Evolutionary conservation across 2,329 filamentous ascomycete species (phyloP), one percentile per base, ranked within the genome.

Genomic region (Monilinia polystroma): DNA sequence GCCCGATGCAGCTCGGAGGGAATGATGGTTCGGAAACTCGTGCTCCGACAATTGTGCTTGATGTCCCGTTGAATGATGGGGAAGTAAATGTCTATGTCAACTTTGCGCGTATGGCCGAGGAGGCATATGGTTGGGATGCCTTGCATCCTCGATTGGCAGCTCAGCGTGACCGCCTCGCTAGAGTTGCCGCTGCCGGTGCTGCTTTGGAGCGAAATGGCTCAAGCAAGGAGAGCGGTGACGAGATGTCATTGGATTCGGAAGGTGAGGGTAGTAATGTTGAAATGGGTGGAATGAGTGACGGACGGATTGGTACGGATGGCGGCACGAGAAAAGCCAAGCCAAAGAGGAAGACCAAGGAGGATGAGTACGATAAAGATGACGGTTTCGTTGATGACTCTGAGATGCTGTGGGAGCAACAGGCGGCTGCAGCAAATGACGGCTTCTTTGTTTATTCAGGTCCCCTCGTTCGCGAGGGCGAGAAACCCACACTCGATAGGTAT

Each of bases 401-500:
- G 77, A 79, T 97, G 75, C 84, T 96, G 0, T 98, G 94, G 94
- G 92, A 98, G 78, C 92, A 96, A 75, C 91, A 96, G 76, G 94
- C 94, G 8, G 93, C 94, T 5, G 93, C 95, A 57, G 94, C 92
- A 72, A 92, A 94, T 73, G 95, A 98, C 76, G 95, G 95, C 1
- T 99, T 98, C 81, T 99, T 98, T 77, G 95, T 99, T 1, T 99
- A 97, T 79, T 96, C 92, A 68, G 95, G 95, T 4, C 94, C 94
- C 11, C 81, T 99, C 57, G 86, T 98, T 29, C 90, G 90, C 6
- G 93, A 96, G 78, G 91, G 89, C 29, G 90, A 96, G 79, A 94
- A 95, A 79, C 82, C 86, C 52, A 79, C 83, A 66, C 81, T 88
- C 60, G 87, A 90, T 29, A 80, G 71, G 72, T 74, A 70, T 66